Base-by-base conservation (phyloP, 2,329 filamentous ascomycete genomes). In the Didymella keratinophila region DNA sequence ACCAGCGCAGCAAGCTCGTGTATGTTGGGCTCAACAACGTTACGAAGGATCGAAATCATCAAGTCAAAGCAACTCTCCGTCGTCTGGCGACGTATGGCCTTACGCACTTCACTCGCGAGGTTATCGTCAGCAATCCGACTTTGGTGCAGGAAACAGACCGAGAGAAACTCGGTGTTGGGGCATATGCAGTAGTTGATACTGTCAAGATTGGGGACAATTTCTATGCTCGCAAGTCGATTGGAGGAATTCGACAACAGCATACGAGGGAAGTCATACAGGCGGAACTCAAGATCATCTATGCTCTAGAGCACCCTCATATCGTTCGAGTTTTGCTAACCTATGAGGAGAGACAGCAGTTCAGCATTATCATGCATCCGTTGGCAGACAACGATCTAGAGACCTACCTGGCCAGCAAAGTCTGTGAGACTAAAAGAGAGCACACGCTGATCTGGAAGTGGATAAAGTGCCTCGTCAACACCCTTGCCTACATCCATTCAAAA, bases 401-500 rank as follows among this genome's bases (percentile, higher is more conserved):
- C 1, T 55, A 21, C 11, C 21, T 55, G 2, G 37, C 21, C 1
- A 44, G 20, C 10, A 43, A 37, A 1, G 23, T 4, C 1, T 55
- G 52, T 11, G 27, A 48, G 1, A 48, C 9, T 14, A 8, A n/a
- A 8, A 28, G 8, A 4, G 32, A 34, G 39, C 12, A 43, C 2
- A 2, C 11, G 5, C 7, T 3, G 2, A 2, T 44, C 18, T n/a
- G 30, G 18, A 56, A 50, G 11, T 56, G 53, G 46, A 41, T 45
- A 23, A 6, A 2, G 1, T 70, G 66, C 28, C 50, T 68, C 0
- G 37, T 46, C 0, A 56, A 60, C 4, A 62, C 60, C 0, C 43
- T 71, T 0, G 50, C 23, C 1, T 68, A 54, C 27, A 39, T 71
- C 0, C 68, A 68, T 30, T 52, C 60, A 0, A 58, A 62, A 10